phyloP scores from a whole-genome alignment of 164 flowering plant genomes.

The Vitis riparia region DNA sequence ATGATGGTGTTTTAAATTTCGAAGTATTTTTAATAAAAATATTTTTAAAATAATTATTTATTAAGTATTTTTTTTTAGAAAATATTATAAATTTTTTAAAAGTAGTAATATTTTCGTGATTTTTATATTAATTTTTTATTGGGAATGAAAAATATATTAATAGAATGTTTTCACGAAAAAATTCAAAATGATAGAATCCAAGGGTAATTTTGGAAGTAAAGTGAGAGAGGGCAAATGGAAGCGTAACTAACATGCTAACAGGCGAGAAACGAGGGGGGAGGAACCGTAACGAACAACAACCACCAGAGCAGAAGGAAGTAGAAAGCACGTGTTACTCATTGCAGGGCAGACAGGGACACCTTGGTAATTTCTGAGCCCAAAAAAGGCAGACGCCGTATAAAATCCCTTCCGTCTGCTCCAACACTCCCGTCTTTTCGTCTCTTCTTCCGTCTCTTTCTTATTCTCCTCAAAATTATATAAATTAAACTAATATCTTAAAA shows the following conservation, averaged over 20 bases:
- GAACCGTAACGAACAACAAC: neutral
- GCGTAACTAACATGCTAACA: neutral
- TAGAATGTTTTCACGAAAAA: too few species aligned
- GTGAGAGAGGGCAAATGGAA: too few species aligned
- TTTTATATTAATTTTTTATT: too few species aligned
- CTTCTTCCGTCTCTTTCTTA: neutral
- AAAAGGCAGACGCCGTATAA: neutral
- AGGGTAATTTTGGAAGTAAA: too few species aligned
- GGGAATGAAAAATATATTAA: too few species aligned
- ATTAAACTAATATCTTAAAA: neutral
- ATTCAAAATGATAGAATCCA: too few species aligned
- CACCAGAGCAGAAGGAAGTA: neutral
- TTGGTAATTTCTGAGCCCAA: neutral
- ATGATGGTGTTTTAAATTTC: too few species aligned
- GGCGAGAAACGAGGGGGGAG: neutral
- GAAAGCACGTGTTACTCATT: slow-evolving; percentile 15
- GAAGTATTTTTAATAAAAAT: too few species aligned
- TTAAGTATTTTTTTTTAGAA: too few species aligned
- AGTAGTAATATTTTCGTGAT: too few species aligned
- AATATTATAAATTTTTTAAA: too few species aligned
- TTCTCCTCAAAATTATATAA: neutral
- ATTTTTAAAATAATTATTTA: too few species aligned
- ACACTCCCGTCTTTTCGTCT: neutral
- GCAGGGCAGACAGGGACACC: slow-evolving; percentile 12
- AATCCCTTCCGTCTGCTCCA: neutral